phyloP scores from a whole-genome alignment of 1,139 yeast species.

The Hansenula lynferdii region DNA sequence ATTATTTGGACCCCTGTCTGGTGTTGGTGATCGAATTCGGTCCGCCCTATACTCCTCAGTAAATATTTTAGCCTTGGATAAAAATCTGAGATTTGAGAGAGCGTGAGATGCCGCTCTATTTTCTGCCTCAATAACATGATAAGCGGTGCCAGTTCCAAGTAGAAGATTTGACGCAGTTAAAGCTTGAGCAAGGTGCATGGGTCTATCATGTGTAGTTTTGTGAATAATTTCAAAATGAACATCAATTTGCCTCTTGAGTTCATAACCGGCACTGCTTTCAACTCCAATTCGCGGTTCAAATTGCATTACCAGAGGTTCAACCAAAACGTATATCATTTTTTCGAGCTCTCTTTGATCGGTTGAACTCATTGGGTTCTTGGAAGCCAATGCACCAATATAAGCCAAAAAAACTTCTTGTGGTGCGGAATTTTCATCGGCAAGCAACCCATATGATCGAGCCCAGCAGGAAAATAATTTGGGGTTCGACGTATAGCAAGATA shows the following conservation, averaged over 20 bases:
- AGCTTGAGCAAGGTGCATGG: slow-evolving; percentile 5
- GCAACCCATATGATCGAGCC: not conserved
- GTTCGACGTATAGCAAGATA: not conserved
- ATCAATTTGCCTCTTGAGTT: slow-evolving; percentile 3
- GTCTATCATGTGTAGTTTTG: slow-evolving; percentile 1
- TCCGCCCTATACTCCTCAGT: not conserved
- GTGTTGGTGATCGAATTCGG: too few species aligned
- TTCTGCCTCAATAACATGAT: not conserved
- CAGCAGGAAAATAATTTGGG: not conserved
- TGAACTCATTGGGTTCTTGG: not conserved
- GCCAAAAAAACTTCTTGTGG: slow-evolving; percentile 9
- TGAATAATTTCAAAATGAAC: not conserved
- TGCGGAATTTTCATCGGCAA: slow-evolving; percentile 1
- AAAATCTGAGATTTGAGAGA: not conserved
- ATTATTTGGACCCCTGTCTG: too few species aligned
- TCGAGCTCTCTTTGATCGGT: slow-evolving; percentile 2
- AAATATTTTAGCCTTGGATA: not conserved
- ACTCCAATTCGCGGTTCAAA: slow-evolving; percentile 2
- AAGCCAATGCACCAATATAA: slow-evolving; percentile 11
- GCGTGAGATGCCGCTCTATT: not conserved
- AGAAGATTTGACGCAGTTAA: not conserved
- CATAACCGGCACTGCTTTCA: slow-evolving; percentile 2
- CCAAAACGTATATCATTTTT: slow-evolving; percentile 6
- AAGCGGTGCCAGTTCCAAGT: not conserved
- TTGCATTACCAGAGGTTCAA: slow-evolving; percentile 12